A percentile compares a stretch with the other conserved stretches of the same genome.
phyloP scores from a whole-genome alignment of 2,329 filamentous ascomycete species.

The Fusarium coffeatum region DNA sequence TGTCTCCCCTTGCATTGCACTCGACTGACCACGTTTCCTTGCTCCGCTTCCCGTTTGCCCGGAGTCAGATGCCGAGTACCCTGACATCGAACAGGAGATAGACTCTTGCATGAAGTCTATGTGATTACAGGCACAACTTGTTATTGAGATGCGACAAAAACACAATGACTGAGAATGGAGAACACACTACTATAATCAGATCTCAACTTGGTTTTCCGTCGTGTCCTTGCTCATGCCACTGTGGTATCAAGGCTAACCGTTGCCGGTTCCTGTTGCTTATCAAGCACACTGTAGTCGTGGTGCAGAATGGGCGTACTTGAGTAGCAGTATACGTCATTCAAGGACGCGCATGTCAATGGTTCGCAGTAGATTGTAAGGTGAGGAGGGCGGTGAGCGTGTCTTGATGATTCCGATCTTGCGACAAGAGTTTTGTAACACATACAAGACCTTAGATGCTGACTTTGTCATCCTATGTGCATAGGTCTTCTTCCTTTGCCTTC shows the following conservation, averaged over 20 bases:
- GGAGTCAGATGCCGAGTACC: slow-evolving; percentile 25
- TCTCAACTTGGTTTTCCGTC: background rate
- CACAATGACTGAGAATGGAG: background rate
- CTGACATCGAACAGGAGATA: background rate
- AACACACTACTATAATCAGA: background rate
- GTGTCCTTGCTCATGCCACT: background rate
- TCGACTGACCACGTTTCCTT: slow-evolving; percentile 28
- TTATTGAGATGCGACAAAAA: background rate
- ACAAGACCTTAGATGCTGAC: too few species aligned
- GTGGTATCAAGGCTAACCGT: background rate
- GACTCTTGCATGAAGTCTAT: background rate
- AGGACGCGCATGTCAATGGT: background rate
- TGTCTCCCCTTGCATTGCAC: slow-evolving; percentile 14
- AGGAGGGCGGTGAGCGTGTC: slow-evolving; percentile 6
- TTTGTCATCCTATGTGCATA: too few species aligned
- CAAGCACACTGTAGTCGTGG: background rate
- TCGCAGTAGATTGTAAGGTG: background rate
- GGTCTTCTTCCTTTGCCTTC: too few species aligned
- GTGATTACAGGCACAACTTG: background rate
- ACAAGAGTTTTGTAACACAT: background rate
- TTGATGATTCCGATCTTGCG: background rate
- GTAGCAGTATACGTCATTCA: background rate
- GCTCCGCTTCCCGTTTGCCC: slow-evolving; percentile 25
- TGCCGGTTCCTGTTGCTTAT: slow-evolving; percentile 16
- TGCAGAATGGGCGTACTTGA: background rate